Base-by-base conservation (phyloP, 768 basidiomycete genomes). In the Boletus huronensis region DNA sequence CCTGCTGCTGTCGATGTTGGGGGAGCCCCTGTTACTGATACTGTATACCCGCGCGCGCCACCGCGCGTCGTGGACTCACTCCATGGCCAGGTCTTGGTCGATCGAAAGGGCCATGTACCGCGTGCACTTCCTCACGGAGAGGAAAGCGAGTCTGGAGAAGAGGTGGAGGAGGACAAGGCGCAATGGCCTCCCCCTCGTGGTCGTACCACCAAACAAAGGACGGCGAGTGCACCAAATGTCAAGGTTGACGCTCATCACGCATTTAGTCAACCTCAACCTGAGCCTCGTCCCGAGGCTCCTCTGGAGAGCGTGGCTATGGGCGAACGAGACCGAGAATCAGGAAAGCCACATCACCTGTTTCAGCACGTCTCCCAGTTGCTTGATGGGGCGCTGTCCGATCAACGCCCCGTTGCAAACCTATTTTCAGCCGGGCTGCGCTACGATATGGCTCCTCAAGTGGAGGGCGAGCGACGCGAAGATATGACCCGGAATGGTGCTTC, bases 51-150 rank as follows among this genome's bases (percentile, higher is more conserved):
- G 8, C 60, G 54, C n/a, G 63, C 59, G 7, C 66, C 67, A 3
- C 66, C 67, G 1, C 67, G 60, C 9, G 3, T 64, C 8, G 65
- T 60, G 19, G 34, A 66, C 5, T 58, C 55, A 3, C 4, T 69
- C 2, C 53, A 42, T 3, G 60, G 66, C 0, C 54, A 55, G 36
- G 58, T 62, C 3, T 42, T 69, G 40, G 67, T 64, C 6, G 57
- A 64, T 40, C 53, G 41, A 46, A 55, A 42, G 6, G 64, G 62
- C 3, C 55, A 44, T 28, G 50, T 59, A 3, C 66, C 62, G 3
- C 55, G 53, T 8, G 5, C 42, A 11, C 5, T 57, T 41, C 25
- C 41, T 50, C 36, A 1, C 3, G 31, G 23, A 3, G 50, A 38
- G 7, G 23, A 40, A 21, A 38, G 28, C 0, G 29, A 0, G 0